A percentile compares a stretch with the other conserved stretches of the same genome.
Evolutionary conservation across 495 filamentous ascomycete species (phyloP).

Genomic region (Podospora anserina): DNA sequence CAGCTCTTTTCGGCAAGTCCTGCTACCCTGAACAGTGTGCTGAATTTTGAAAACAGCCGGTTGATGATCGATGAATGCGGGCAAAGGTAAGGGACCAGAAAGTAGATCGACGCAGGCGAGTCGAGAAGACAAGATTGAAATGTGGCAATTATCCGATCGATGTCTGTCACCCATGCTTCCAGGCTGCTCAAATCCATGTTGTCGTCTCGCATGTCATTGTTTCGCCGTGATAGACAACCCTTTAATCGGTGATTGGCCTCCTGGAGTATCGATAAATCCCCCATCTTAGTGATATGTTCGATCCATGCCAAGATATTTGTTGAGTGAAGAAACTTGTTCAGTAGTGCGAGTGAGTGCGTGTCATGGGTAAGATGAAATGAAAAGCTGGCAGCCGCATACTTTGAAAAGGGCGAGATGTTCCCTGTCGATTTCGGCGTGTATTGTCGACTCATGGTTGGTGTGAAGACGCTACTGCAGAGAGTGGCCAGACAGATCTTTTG

Average conservation of each 20-base stretch:
- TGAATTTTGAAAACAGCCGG: conserved; percentile 7
- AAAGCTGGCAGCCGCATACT: background rate
- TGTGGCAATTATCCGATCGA: conserved; percentile 3
- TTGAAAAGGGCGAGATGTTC: background rate
- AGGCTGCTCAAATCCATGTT: background rate
- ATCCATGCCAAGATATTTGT: conserved; percentile 2
- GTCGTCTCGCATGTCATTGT: background rate
- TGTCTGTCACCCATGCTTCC: conserved; percentile 8
- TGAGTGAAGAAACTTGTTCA: background rate
- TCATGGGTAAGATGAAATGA: background rate
- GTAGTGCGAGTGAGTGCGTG: background rate
- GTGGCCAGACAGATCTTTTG: conserved; percentile 9
- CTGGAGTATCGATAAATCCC: conserved; percentile 6
- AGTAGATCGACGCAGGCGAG: conserved; percentile 17
- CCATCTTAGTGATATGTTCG: background rate
- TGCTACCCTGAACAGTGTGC: conserved; percentile 10
- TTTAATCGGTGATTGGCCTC: conserved; percentile 8
- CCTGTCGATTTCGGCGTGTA: background rate
- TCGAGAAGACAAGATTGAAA: conserved; percentile 12
- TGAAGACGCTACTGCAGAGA: background rate
- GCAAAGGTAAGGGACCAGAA: conserved; percentile 15
- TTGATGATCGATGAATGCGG: conserved; percentile 17
- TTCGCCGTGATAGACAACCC: background rate
- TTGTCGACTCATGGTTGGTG: background rate
- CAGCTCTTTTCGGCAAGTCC: conserved; percentile 15